Conservation (phyloP, 345 rosid genomes). For the Boechera divaricarpa region DNA sequence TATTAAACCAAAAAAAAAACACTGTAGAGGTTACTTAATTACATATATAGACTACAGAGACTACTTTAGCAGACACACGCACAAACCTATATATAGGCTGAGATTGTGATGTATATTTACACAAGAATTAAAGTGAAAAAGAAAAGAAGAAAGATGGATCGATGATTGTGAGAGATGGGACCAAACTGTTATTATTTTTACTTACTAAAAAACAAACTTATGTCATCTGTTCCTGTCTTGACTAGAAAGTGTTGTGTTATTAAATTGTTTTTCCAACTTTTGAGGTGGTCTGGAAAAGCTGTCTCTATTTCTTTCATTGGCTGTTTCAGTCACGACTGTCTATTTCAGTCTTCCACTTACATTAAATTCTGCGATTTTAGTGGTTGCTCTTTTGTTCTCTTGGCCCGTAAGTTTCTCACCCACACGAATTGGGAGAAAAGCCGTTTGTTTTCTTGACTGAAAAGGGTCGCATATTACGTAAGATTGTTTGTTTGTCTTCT, state of each 20-base stretch:
- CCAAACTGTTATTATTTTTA: slow-evolving; percentile 33
- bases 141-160: not conserved
- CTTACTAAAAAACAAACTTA: not conserved
- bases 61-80: slow-evolving; percentile 9
- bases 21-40: not conserved
- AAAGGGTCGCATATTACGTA: slow-evolving; percentile 17
- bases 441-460: slow-evolving; percentile 35
- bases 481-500: slow-evolving; percentile 26
- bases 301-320: slow-evolving; percentile 11
- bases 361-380: not conserved
- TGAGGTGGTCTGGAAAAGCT: slow-evolving; percentile 28
- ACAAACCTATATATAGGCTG: slow-evolving; percentile 9
- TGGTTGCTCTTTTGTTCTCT: slow-evolving; percentile 31
- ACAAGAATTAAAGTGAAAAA: not conserved
- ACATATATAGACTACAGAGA: not conserved
- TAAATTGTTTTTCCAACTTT: slow-evolving; percentile 24
- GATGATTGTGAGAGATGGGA: slow-evolving; percentile 20
- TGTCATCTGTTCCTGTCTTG: slow-evolving; percentile 9
- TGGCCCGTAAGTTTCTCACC: slow-evolving; percentile 21
- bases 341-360: slow-evolving; percentile 33
- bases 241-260: slow-evolving; percentile 18
- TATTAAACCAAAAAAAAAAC: no score
- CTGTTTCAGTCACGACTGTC: slow-evolving; percentile 19
- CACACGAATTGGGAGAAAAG: slow-evolving; percentile 18
- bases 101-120: slow-evolving; percentile 10